These are phyloP conservation scores for Shiraia sp. DNA, from an alignment of 2,329 filamentous ascomycete species.

Conservation along the genomic window DNA sequence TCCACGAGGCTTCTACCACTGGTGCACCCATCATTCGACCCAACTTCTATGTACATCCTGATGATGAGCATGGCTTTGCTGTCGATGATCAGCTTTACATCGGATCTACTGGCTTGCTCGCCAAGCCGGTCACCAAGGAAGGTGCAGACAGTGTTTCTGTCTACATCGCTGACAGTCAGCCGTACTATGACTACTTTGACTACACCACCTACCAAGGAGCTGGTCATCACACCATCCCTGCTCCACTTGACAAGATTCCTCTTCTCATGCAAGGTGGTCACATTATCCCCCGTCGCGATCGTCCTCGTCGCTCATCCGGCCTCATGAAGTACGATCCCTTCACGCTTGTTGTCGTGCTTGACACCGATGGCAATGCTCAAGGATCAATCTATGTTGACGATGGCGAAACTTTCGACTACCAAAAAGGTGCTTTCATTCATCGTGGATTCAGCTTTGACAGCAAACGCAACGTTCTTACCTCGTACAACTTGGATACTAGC, in stretches of 20 bases:
- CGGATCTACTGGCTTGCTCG: conserved; percentile 84
- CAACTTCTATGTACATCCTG: conserved; percentile 89
- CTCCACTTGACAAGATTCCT: conserved; percentile 84
- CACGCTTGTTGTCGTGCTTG: conserved; percentile 79
- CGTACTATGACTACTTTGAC: conserved; percentile 95
- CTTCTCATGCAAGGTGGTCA: conserved; percentile 92
- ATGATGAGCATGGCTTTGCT: conserved; percentile 81
- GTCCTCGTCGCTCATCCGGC: conserved; percentile 79
- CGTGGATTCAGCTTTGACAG: conserved; percentile 72
- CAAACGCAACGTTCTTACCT: conserved; percentile 62
- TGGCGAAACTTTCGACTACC: conserved; percentile 87
- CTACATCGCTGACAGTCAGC: conserved; percentile 84
- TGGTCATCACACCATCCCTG: conserved; percentile 72
- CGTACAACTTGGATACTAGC: conserved; percentile 56
- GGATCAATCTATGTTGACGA: conserved; percentile 92
- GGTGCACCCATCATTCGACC: conserved; percentile 88
- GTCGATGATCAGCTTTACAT: conserved; percentile 94
- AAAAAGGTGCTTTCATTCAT: conserved; percentile 85
- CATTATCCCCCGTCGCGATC: conserved; percentile 87
- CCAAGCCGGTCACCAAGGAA: conserved; percentile 84
- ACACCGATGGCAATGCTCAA: conserved; percentile 70
- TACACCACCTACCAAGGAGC: conserved; percentile 75
- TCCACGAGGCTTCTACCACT: conserved; percentile 81
- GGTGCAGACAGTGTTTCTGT: conserved; percentile 73
- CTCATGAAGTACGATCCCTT: conserved; percentile 96